Base-by-base conservation (phyloP, 257 asterid genomes). In the Lycium ferocissimum region DNA sequence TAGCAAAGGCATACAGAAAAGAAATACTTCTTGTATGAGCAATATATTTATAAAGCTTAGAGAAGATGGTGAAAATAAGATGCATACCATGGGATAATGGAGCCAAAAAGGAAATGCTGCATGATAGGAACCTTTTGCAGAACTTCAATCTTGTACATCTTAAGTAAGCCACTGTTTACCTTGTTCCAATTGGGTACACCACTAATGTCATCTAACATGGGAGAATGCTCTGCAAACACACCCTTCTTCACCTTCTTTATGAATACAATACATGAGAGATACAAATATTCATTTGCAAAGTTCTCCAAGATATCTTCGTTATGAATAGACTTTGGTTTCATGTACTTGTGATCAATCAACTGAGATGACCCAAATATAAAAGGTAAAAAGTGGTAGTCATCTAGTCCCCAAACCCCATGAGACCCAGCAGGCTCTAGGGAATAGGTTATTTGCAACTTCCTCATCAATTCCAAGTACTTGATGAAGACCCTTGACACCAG, bases 391-490 rank as follows among this genome's bases (percentile, higher is more conserved):
- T 94, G 99, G 88, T 96, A 92, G 90, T 96, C 99, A 86, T 96
- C 99, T 49, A 96, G 98, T 61, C 99, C 98, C 99, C 98, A 96
- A 80, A 96, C 99, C 53, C 99, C 98, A 26, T 96, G 99, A 83
- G 99, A 96, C 40, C 98, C 98, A 11, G 98, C 98, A 83, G 99
- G 98, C 91, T 96, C 99, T 85, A 96, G 85, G 91, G 79, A 84
- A 85, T 94, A 96, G 49, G 94, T 93, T 56, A 92, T 86, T 76
- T 96, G 99, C 86, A 96, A 88, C 85, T 94, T 94, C 85, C 99
- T 91, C 99, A 96, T 94, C 83, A 96, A 86, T 51, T 96, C 99
- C 95, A 96, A 88, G 92, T 96, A 96, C 75, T 92, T 92, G 76
- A 89, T 87, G 59, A 94, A 96, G 72, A 92, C 93, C 89, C 89